Percentiles rank a stretch among this genome's conserved stretches.
Evolutionary conservation across 257 asterid genomes (phyloP).

Genomic region (Thymus quinquecostatus): DNA sequence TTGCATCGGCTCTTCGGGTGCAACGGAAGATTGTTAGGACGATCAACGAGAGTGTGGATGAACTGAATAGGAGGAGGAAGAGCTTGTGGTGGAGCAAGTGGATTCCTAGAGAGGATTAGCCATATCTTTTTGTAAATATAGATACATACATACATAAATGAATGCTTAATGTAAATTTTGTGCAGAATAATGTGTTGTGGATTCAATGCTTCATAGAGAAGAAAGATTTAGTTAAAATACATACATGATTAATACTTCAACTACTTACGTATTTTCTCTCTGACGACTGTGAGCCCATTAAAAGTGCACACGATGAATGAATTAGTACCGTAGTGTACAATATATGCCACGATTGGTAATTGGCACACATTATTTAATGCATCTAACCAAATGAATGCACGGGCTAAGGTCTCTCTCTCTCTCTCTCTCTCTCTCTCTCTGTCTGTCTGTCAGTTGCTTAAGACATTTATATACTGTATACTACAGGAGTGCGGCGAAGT

Average conservation of each 20-base stretch:
- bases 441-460: too few relatives aligned
- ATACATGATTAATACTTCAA: background rate
- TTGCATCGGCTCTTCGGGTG: constrained; percentile 78
- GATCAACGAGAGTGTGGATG: constrained; percentile 67
- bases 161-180: constrained; percentile 45
- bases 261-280: too few relatives aligned
- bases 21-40: constrained; percentile 75
- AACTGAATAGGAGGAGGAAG: constrained; percentile 62
- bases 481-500: too few relatives aligned
- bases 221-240: constrained; percentile 16
- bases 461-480: too few relatives aligned
- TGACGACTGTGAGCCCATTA: too few relatives aligned
- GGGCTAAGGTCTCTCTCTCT: too few relatives aligned
- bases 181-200: constrained; percentile 28
- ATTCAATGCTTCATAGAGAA: constrained; percentile 14
- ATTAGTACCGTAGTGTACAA: too few relatives aligned
- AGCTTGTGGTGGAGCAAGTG: constrained; percentile 91
- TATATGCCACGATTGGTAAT: too few relatives aligned
- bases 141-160: background rate
- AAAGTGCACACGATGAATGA: too few relatives aligned
- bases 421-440: too few relatives aligned
- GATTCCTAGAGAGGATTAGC: constrained; percentile 86
- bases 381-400: too few relatives aligned
- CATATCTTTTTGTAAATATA: constrained; percentile 36
- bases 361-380: too few relatives aligned